Conservation (phyloP, 768 basidiomycete genomes). For the Suillus hirtellus region DNA sequence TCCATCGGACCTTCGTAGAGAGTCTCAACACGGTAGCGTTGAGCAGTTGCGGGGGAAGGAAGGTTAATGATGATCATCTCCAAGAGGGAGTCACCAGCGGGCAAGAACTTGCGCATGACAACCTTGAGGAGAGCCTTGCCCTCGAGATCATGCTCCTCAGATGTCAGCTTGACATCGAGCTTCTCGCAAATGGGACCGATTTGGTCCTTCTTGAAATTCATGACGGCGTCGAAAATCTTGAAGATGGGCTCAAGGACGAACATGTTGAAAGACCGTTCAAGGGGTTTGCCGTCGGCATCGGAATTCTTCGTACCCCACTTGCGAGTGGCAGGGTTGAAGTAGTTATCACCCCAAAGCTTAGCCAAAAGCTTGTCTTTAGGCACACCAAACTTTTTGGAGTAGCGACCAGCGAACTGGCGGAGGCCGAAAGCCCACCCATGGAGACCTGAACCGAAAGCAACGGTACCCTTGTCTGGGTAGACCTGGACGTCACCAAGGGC, state of each 20-base stretch:
- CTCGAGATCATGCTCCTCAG: constrained; percentile 91
- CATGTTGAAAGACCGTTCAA: constrained; percentile 97
- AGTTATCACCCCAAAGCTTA: constrained; percentile 99
- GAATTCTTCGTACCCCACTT: constrained; percentile 88
- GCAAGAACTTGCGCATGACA: constrained; percentile 99
- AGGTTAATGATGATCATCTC: constrained; percentile 99
- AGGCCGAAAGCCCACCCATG: constrained; percentile 99
- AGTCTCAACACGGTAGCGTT: constrained; percentile 98
- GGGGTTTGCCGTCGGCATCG: constrained; percentile 81
- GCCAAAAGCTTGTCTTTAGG: constrained; percentile 98
- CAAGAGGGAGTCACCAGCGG: constrained; percentile 96
- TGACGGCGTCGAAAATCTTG: constrained; percentile 96
- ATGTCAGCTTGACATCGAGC: constrained; percentile 87
- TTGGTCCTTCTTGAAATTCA: constrained; percentile 98
- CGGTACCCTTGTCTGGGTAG: constrained; percentile 96
- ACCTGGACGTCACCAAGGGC: constrained; percentile 98
- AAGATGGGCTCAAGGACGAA: constrained; percentile 99
- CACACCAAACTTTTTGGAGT: constrained; percentile 98
- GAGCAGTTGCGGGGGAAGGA: constrained; percentile 95
- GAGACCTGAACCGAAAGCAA: constrained; percentile 98
- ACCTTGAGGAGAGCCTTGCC: constrained; percentile 96
- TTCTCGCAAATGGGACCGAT: constrained; percentile 87
- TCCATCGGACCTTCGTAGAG: constrained; percentile 99
- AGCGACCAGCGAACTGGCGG: constrained; percentile 92
- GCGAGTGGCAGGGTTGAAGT: constrained; percentile 93